Evolutionary conservation across 805 yeast species (phyloP).

Genomic region (Pichia nakasei): DNA sequence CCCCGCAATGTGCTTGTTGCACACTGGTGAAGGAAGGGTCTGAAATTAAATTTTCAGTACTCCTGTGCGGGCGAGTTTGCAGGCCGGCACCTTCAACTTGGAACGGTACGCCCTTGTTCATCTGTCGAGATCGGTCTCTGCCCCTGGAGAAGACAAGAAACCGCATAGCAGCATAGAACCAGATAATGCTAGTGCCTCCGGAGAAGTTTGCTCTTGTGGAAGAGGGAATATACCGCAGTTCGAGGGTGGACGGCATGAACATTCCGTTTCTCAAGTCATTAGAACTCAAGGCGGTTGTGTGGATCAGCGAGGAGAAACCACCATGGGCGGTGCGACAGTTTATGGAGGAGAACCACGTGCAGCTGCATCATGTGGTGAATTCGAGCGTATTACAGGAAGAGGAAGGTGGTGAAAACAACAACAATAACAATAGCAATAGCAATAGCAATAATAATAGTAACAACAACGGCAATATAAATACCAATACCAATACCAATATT

Average conservation of each 20-base stretch:
- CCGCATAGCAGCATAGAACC: too few relatives aligned
- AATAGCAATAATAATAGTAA: slow-evolving; percentile 1
- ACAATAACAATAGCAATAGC: background rate
- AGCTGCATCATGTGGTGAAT: slow-evolving; percentile 36
- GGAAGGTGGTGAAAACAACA: slow-evolving; percentile 10
- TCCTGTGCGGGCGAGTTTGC: too few relatives aligned
- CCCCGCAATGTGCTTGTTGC: too few relatives aligned
- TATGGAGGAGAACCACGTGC: slow-evolving; percentile 47
- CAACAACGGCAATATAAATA: background rate
- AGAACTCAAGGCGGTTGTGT: slow-evolving; percentile 54
- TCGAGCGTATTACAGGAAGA: slow-evolving; percentile 18
- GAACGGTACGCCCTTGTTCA: too few relatives aligned
- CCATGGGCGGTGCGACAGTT: slow-evolving; percentile 61
- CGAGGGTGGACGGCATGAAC: slow-evolving; percentile 67
- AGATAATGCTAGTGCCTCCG: slow-evolving; percentile 93
- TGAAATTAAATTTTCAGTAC: too few relatives aligned
- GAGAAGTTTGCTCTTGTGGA: slow-evolving; percentile 89
- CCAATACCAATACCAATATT: slow-evolving; percentile 12
- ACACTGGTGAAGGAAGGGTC: too few relatives aligned
- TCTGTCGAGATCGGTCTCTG: too few relatives aligned
- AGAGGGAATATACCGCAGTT: slow-evolving; percentile 75
- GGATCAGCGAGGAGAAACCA: slow-evolving; percentile 81
- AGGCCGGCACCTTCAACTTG: too few relatives aligned
- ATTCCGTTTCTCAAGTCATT: slow-evolving; percentile 73
- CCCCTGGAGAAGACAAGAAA: too few relatives aligned